Base-by-base conservation (phyloP, 352 stramenopile species). In the Proteromonas lacertae region DNA sequence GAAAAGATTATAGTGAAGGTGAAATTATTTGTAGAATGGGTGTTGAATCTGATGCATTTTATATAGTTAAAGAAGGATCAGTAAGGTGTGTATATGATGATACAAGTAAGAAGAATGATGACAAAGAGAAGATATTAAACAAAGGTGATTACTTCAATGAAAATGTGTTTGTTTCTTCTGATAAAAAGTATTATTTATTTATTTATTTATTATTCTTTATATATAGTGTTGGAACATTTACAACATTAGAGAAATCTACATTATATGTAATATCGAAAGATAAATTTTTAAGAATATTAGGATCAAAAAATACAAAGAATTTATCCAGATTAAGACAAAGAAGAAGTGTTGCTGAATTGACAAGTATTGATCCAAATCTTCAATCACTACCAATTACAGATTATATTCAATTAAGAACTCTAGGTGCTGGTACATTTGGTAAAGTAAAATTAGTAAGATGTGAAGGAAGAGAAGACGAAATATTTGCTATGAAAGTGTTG, bases 381-480 rank as follows among this genome's bases (percentile, higher is more conserved):
- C n/a, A n/a, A n/a, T n/a, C n/a, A n/a, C n/a, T n/a, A n/a, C n/a
- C n/a, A 3, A 32, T 44, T 24, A 28, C 6, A 13, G 32, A 35
- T 17, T 44, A 40, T 7, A 4, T 23, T 2, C 13, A 5, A n/a
- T 22, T 44, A 21, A 23, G 69, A 36, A 87, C 81, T 30, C 69
- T 96, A 14, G 84, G 84, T 21, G 81, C 75, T n/a, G 84, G 83
- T 19, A 92, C 80, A 0, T 96, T 96, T 46, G 83, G 81, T 1
- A 65, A 81, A 23, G 83, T 96, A 12, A 73, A 80, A 41, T 65
- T 96, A 14, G 71, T 91, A 3, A 66, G 69, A 32, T 51, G 71
- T 45, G 29, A 72, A 45, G 35, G 18, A 12, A 24, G 19, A 8
- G 43, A 41, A 6, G 48, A 52, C 18, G 51, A 75, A 45, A 62